Evolutionary conservation across 139 green algal species (phyloP).

Genomic region (Volvox reticuliferus): DNA sequence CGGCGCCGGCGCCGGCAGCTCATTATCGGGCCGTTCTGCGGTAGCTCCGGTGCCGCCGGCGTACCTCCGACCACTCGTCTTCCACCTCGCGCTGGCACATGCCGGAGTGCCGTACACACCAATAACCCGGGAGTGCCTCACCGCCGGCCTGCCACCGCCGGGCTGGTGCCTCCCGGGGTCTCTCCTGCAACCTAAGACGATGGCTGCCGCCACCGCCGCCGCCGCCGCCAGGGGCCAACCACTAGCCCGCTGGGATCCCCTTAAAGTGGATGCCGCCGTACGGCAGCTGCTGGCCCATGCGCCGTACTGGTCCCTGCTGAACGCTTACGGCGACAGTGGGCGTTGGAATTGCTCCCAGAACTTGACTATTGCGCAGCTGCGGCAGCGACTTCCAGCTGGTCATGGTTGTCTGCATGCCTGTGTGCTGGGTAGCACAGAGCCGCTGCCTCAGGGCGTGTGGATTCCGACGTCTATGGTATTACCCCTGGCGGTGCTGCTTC

Average conservation of each 20-base stretch:
- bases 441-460: not conserved
- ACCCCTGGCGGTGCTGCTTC: slow-evolving; percentile 37
- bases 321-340: not conserved
- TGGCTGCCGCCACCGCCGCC: not conserved
- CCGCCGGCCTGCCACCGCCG: not conserved
- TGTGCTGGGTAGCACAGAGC: slow-evolving; percentile 1
- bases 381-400: not conserved
- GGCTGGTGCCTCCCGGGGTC: slow-evolving; percentile 32
- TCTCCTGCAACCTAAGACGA: not conserved
- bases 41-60: not conserved
- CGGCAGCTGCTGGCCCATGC: not conserved
- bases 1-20: not conserved
- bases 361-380: not conserved
- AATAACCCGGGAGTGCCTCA: not conserved
- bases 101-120: slow-evolving; percentile 13
- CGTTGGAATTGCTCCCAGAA: slow-evolving; percentile 31
- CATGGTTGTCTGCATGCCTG: not conserved
- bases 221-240: not conserved
- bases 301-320: slow-evolving; percentile 43
- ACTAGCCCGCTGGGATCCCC: not conserved
- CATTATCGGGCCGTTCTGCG: no score
- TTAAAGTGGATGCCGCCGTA: slow-evolving; percentile 1
- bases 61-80: slow-evolving; percentile 31
- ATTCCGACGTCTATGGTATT: slow-evolving; percentile 40
- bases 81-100: not conserved